Percentiles rank a stretch among this genome's conserved stretches.
phyloP scores from a whole-genome alignment of 306 rosid genomes.

The Cicer arietinum region DNA sequence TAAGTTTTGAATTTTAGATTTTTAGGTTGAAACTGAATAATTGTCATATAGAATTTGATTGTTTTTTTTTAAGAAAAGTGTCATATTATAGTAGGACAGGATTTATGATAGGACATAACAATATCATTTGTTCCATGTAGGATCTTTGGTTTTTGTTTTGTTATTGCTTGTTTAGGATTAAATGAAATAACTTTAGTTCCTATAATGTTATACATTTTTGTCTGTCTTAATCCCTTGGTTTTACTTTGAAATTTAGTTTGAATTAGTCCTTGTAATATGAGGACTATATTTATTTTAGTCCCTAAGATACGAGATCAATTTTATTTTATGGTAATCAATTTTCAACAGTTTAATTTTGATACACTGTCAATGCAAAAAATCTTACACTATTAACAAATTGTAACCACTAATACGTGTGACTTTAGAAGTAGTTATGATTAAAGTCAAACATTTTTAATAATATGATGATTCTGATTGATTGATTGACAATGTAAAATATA shows the following conservation, averaged over 20 bases:
- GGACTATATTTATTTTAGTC: neutral
- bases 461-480: too few species aligned
- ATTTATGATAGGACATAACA: neutral
- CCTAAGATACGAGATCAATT: neutral
- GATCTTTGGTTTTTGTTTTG: neutral
- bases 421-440: too few species aligned
- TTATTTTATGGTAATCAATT: too few species aligned
- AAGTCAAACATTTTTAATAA: too few species aligned
- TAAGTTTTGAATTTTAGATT: neutral
- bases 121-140: neutral
- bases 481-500: too few species aligned
- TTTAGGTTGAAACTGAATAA: neutral
- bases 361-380: too few species aligned
- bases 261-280: neutral
- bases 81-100: neutral
- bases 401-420: too few species aligned
- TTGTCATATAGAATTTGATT: slow-evolving; percentile 2
- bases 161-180: neutral
- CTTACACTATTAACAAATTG: too few species aligned
- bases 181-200: neutral
- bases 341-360: too few species aligned
- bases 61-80: neutral
- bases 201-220: neutral
- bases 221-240: neutral
- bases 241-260: neutral